Evolutionary conservation across 305 asterid species (phyloP).

Genomic region (Fraxinus velutina): DNA sequence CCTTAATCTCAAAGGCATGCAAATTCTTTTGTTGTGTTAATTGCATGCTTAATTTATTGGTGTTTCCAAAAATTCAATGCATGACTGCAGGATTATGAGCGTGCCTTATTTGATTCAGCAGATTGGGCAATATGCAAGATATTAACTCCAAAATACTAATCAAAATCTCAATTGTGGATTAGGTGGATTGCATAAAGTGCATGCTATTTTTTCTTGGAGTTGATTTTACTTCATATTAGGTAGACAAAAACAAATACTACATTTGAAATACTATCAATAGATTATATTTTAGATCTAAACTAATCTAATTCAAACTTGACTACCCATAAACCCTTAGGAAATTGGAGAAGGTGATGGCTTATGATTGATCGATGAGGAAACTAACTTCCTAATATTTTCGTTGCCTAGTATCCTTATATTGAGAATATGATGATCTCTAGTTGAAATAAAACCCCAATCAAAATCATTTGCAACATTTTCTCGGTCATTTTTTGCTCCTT

Average conservation of each 20-base stretch:
- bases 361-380: not conserved
- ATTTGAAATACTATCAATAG: not conserved
- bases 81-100: slow-evolving; percentile 50
- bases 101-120: slow-evolving; percentile 86
- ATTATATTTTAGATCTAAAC: not conserved
- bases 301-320: not conserved
- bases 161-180: slow-evolving; percentile 6
- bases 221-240: not conserved
- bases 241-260: not conserved
- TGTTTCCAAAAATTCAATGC: not conserved
- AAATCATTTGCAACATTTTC: not conserved
- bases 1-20: slow-evolving; percentile 41
- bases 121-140: slow-evolving; percentile 89
- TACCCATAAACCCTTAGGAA: not conserved
- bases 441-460: not conserved
- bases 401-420: not conserved
- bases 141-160: not conserved
- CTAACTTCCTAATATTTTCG: not conserved
- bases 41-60: not conserved
- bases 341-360: not conserved
- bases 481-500: not conserved
- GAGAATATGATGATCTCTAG: not conserved
- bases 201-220: not conserved
- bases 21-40: not conserved
- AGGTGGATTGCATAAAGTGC: not conserved